Conservation (phyloP, 1,139 yeast genomes). For the Lipomyces yarrowii region DNA sequence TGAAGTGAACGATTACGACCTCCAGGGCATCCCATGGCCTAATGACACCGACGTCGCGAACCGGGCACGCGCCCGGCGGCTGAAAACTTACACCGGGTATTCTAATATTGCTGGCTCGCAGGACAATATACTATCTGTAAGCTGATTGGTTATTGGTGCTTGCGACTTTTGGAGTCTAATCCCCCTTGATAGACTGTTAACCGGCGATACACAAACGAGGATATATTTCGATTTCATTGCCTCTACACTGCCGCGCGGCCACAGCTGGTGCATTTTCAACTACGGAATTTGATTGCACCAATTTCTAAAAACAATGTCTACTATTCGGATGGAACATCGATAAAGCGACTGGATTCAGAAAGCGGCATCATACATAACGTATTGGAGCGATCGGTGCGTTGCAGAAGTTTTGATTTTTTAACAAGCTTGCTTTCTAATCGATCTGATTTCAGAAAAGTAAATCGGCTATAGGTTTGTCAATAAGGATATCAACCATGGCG, state of each 20-base stretch:
- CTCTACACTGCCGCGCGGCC: constrained; percentile 53
- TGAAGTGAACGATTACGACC: neutral
- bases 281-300: constrained; percentile 56
- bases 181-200: constrained; percentile 13
- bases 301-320: constrained; percentile 43
- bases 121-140: neutral
- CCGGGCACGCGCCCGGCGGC: constrained; percentile 9
- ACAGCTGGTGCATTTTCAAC: constrained; percentile 59
- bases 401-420: constrained; percentile 36
- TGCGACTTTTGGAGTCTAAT: neutral
- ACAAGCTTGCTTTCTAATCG: neutral
- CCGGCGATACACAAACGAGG: constrained; percentile 14
- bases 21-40: constrained; percentile 15
- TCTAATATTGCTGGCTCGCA: constrained; percentile 14
- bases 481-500: constrained; percentile 54
- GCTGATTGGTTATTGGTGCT: too few relatives aligned
- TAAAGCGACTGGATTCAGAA: constrained; percentile 41
- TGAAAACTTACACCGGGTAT: constrained; percentile 15
- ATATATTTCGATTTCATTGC: constrained; percentile 42
- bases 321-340: constrained; percentile 41
- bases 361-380: constrained; percentile 46
- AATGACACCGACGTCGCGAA: neutral
- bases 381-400: constrained; percentile 45
- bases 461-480: constrained; percentile 32
- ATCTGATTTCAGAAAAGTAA: constrained; percentile 17